phyloP scores from a whole-genome alignment of 2,329 filamentous ascomycete species.

The Metarhizium album region DNA sequence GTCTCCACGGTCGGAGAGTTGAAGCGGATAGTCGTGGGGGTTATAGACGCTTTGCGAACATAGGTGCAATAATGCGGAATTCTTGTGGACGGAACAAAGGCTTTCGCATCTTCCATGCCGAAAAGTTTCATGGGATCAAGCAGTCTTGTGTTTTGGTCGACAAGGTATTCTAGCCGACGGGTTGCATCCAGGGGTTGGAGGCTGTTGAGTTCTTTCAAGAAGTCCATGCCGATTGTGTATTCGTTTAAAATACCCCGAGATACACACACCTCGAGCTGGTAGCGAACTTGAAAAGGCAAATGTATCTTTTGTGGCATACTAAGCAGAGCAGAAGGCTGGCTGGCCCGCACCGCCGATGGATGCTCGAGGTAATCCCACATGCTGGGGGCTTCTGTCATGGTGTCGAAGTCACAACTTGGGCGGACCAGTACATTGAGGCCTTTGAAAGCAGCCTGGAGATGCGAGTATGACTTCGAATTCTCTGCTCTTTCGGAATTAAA shows the following conservation, averaged over 20 bases:
- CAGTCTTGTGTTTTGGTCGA: constrained; percentile 49
- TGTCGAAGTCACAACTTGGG: constrained; percentile 28
- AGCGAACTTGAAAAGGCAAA: constrained; percentile 64
- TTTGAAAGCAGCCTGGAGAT: constrained; percentile 43
- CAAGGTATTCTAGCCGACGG: constrained; percentile 63
- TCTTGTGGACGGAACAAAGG: constrained; percentile 34
- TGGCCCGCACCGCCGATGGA: constrained; percentile 5
- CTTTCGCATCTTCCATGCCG: constrained; percentile 35
- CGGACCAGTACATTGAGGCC: constrained; percentile 62
- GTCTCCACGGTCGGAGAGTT: constrained; percentile 71
- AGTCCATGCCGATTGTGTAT: constrained; percentile 56
- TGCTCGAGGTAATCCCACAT: constrained; percentile 24
- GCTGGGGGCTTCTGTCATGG: constrained; percentile 14
- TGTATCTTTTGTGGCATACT: constrained; percentile 12
- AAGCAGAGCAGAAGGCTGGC: constrained; percentile 19
- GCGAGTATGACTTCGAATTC: constrained; percentile 5
- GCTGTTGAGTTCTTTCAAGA: constrained; percentile 50
- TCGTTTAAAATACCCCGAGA: constrained; percentile 70
- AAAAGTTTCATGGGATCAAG: constrained; percentile 68
- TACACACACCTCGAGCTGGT: constrained; percentile 90
- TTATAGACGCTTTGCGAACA: constrained; percentile 67
- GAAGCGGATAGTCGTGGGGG: constrained; percentile 73
- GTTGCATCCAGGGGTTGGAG: constrained; percentile 39
- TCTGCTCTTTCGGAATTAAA: constrained; percentile 20
- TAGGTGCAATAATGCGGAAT: constrained; percentile 65